Evolutionary conservation across 192 early-diverging fungal species (phyloP), one percentile per base, ranked within the genome.

Genomic region (Geranomyces michiganensis): DNA sequence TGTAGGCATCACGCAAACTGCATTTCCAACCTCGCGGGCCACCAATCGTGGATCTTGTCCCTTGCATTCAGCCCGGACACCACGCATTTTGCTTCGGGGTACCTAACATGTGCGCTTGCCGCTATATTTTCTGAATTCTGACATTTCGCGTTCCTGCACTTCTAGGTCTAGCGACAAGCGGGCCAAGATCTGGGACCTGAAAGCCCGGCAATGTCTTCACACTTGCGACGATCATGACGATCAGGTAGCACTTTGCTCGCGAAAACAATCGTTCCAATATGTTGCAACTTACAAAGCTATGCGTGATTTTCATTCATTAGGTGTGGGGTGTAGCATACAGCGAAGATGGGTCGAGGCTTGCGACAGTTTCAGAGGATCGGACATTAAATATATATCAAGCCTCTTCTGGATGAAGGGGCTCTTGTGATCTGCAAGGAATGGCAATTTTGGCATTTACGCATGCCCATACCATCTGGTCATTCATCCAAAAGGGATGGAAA

Each of bases 241-340:
- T 68, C 91, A 93, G 82, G 88, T 89, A 80, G 56, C 29, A 5
- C 33, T 48, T 22, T 44, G 26, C 26, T 14, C 22, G 27, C 12
- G 22, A 60, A 29, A 6, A 60, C 29, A 5, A 7, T 7, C 19
- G 27, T 32, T 27, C 55, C 13, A n/a, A 12, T 12, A 19, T 30
- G 8, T 26, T n/a, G 14, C 21, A 46, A 41, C 13, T 22, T 29
- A 31, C 26, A n/a, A 17, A 48, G 65, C 65, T 15, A 22, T 76
- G 69, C 67, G n/a, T 55, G 12, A 60, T 46, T 32, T 67, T 66
- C 27, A 31, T 72, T 61, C 32, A 26, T 33, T 70, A 90, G 87
- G 90, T 94, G 26, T 94, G 92, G 93, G 90, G 90, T 14, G 80
- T 93, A 17, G 89, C 90, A 1, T 94, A 88, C 80, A 92, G 90